Base-by-base conservation (phyloP, 306 rosid genomes). In the Cucurbita maxima region DNA sequence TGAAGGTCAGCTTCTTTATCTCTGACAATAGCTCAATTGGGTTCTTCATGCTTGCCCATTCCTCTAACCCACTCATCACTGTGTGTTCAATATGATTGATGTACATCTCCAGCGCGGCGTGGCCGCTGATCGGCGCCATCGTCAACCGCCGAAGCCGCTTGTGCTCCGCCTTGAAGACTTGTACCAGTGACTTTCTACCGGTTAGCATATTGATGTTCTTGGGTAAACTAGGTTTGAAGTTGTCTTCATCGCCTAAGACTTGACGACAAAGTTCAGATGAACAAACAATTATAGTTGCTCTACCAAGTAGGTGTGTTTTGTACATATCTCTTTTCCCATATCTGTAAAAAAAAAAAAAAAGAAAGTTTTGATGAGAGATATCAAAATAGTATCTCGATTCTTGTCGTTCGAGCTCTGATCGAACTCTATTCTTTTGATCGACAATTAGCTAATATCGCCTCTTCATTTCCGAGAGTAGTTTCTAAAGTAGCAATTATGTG, bases 281-380 rank as follows among this genome's bases (percentile, higher is more conserved):
- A 14, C 58, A 75, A 0, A 80, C 47, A 11, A 79, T 50, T 15
- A 79, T 44, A 3, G 30, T 51, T 38, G 79, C 73, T n/a, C 22
- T 7, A 1, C 79, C 79, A 54, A 80, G n/a, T 5, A 80, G 0
- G 73, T 75, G 75, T 19, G 79, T 59, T 30, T 80, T 80, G 83
- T 69, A 75, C 58, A 80, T 75, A 1, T 71, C 83, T 15, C 10
- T 55, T 44, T 44, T 69, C 10, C 83, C 83, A 64, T 60, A 56
- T 50, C 53, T 47, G 2, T 41, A 5, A 41, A 41, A 41, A 0
- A 41, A 40, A 40, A 40, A 41, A 41, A 2, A 1, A 41, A 1
- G 7, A 10, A 41, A 6, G 8, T 41, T 41, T 41, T 0, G 8
- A 41, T 2, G 45, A 41, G 45, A 41, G 8, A 41, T 41, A 6